Evolutionary conservation across 306 rosid species (phyloP).

Genomic region (Prunus padus): DNA sequence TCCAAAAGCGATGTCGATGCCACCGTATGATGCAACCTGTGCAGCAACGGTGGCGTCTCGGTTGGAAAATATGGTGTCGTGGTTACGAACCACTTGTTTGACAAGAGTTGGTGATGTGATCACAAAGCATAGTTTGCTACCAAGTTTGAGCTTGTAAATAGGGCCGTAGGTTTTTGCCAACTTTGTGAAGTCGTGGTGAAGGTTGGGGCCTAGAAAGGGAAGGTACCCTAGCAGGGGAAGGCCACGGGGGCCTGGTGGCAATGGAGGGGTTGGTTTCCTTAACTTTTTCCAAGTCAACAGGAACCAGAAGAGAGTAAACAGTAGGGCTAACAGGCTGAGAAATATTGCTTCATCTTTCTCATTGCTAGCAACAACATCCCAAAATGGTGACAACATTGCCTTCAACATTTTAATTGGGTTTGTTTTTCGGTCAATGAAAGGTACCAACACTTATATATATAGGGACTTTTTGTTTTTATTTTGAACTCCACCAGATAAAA

Average conservation of each 20-base stretch:
- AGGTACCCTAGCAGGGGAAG: conserved; percentile 38
- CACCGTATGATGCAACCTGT: conserved; percentile 7
- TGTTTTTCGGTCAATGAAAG: not conserved
- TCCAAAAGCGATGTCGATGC: conserved; percentile 23
- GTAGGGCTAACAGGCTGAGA: not conserved
- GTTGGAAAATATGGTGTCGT: conserved; percentile 33
- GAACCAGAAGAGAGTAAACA: not conserved
- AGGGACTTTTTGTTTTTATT: too few species aligned
- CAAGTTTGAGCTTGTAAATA: conserved; percentile 31
- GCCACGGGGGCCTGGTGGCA: conserved; percentile 41
- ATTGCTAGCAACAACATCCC: not conserved
- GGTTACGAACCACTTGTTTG: conserved; percentile 31
- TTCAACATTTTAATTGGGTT: not conserved
- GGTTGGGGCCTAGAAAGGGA: conserved; percentile 31
- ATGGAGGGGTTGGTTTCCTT: not conserved
- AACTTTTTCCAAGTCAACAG: not conserved
- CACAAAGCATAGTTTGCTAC: conserved; percentile 21
- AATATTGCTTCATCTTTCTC: conserved; percentile 1
- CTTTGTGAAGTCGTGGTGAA: conserved; percentile 25
- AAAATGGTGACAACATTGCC: not conserved
- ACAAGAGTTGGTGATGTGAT: conserved; percentile 21
- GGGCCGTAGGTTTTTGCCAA: conserved; percentile 32
- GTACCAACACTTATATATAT: not conserved
- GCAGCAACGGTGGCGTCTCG: conserved; percentile 20
- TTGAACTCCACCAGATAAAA: not conserved